phyloP scores from a whole-genome alignment of 352 stramenopile genomes.

The Phytophthora megakarya region DNA sequence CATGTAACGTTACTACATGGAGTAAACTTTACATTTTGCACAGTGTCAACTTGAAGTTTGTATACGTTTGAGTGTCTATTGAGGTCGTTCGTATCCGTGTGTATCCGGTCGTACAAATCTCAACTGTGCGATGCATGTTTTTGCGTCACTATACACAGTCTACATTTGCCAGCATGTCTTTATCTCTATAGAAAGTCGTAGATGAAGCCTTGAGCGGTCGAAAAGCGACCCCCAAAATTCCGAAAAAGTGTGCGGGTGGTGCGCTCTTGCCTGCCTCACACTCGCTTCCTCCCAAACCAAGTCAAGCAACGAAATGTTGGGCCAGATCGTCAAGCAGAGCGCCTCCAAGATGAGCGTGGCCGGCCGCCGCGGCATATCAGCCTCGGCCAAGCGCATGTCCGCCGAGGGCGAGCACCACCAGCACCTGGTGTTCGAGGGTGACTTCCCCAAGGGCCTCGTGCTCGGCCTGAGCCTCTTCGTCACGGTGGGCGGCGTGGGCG shows the following conservation, averaged over 20 bases:
- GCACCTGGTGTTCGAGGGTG: slow-evolving; percentile 84
- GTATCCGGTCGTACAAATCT: slow-evolving; percentile 5
- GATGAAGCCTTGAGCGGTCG: neutral
- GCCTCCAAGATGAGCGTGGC: slow-evolving; percentile 60
- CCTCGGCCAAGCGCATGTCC: slow-evolving; percentile 76
- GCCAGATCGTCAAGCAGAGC: slow-evolving; percentile 74
- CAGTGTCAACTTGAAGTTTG: slow-evolving; percentile 21
- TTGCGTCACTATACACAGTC: slow-evolving; percentile 35
- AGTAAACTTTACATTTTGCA: slow-evolving; percentile 8
- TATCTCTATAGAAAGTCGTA: slow-evolving; percentile 3
- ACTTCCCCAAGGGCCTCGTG: slow-evolving; percentile 79
- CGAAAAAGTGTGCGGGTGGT: slow-evolving; percentile 35
- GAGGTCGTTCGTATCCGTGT: neutral
- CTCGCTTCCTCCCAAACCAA: slow-evolving; percentile 18
- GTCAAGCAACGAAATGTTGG: slow-evolving; percentile 45
- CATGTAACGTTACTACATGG: too few relatives aligned
- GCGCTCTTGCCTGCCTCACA: slow-evolving; percentile 17
- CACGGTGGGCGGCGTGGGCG: slow-evolving; percentile 62
- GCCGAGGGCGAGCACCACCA: slow-evolving; percentile 83
- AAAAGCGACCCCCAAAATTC: slow-evolving; percentile 19
- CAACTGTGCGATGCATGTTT: slow-evolving; percentile 27
- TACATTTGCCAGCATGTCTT: slow-evolving; percentile 20
- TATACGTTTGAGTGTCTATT: neutral
- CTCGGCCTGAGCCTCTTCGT: slow-evolving; percentile 63
- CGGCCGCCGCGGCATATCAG: slow-evolving; percentile 70